Evolutionary conservation across 495 filamentous ascomycete genomes (phyloP).

Genomic region (Tuber umbilicatum): DNA sequence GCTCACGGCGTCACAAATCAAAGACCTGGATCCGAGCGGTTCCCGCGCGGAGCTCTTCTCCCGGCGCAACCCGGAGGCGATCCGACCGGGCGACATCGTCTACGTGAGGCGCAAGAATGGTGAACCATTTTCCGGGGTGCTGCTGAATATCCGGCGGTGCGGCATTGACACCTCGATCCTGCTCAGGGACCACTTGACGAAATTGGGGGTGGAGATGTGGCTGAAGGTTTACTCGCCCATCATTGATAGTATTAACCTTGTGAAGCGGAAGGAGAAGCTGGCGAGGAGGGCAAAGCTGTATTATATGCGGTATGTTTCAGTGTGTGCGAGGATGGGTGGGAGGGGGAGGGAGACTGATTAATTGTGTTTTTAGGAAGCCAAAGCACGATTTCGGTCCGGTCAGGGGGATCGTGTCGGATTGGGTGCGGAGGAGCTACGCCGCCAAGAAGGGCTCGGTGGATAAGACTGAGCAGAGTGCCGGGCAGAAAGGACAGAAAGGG

Average conservation of each 20-base stretch:
- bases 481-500: background rate
- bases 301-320: slow-evolving; percentile 72
- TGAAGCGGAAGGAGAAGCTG: slow-evolving; percentile 75
- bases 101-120: slow-evolving; percentile 70
- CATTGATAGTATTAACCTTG: slow-evolving; percentile 85
- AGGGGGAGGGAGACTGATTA: slow-evolving; percentile 15
- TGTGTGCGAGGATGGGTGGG: slow-evolving; percentile 35
- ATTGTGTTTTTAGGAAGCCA: slow-evolving; percentile 47
- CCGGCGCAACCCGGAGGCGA: slow-evolving; percentile 63
- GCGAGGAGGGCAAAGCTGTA: slow-evolving; percentile 82
- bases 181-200: slow-evolving; percentile 71
- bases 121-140: slow-evolving; percentile 75
- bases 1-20: slow-evolving; percentile 60
- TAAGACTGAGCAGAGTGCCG: background rate
- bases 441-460: background rate
- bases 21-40: slow-evolving; percentile 71
- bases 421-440: slow-evolving; percentile 46
- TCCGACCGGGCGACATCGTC: slow-evolving; percentile 79
- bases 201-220: slow-evolving; percentile 94
- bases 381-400: slow-evolving; percentile 65
- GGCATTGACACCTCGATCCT: slow-evolving; percentile 82
- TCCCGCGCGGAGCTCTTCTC: slow-evolving; percentile 74
- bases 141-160: slow-evolving; percentile 71
- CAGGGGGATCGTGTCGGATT: slow-evolving; percentile 63
- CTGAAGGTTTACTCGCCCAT: slow-evolving; percentile 87